Evolutionary conservation across 2,329 filamentous ascomycete genomes (phyloP), one percentile per base, ranked within the genome.

Genomic region (Cryoendolithus antarcticus): DNA sequence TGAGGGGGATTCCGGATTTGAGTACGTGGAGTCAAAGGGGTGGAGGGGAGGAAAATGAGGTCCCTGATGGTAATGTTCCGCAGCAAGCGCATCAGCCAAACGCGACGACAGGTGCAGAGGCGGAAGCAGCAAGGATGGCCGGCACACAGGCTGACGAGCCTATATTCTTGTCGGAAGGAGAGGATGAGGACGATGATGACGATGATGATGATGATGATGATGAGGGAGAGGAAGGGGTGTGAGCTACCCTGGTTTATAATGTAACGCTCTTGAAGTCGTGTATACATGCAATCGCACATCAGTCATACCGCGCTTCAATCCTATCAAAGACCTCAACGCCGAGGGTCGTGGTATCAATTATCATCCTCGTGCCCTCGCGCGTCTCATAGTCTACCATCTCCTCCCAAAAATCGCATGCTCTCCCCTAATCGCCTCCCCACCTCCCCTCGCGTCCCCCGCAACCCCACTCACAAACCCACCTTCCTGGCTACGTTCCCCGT

Each of bases 1-100:
- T 27, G 24, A 27, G 7, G 24, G 24, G 24, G 24, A 27, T 27
- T 8, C 24, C 24, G 24, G 24, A 27, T 27, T 27, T 27, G 6
- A 8, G 24, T 7, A 8, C 72, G 72, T 40, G 69, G 60, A 13
- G 63, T 63, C 41, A 60, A 50, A 32, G 24, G 24, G 61, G 70
- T 49, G 12, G 24, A 27, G 24, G 24, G 7, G 24, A 6, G 24
- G 24, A 34, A 5, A 66, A 58, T 8, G 62, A 73, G 44, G 69
- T 70, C 8, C 86, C 82, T 12, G 82, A 88, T 27, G 89, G 94
- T 53, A 89, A 96, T 58, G 96, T 96, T 57, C 73, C 82, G 32
- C 62, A 72, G 38, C 84, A 94, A 27, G 82, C 78, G 12, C 91
- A 82, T 64, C 89, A 83, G 58, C 66, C 95, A 49, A 77, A 86